phyloP scores from a whole-genome alignment of 1,284 basidiomycete species.

The Tilletia caries region DNA sequence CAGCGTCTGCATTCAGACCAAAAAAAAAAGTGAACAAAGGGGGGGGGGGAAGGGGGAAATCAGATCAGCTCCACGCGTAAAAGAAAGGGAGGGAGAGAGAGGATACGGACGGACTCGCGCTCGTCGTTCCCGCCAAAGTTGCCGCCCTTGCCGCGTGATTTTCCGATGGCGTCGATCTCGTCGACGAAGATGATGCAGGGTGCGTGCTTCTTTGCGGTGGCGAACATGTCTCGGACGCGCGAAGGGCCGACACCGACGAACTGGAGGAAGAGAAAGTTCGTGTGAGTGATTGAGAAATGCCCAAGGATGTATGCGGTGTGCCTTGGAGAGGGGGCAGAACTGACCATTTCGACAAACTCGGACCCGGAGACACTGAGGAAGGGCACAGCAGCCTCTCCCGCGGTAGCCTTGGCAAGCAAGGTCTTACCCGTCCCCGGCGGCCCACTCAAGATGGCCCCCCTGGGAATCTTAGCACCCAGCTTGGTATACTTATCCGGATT shows the following conservation, averaged over 20 bases:
- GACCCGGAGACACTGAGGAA: constrained; percentile 98
- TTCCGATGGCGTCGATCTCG: constrained; percentile 83
- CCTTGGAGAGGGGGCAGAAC: background rate
- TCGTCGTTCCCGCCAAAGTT: constrained; percentile 94
- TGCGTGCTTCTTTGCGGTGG: constrained; percentile 93
- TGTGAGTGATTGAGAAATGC: too few species aligned
- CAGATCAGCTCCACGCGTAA: too few species aligned
- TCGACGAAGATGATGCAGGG: constrained; percentile 78
- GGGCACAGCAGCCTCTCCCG: constrained; percentile 92
- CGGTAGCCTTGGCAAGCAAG: constrained; percentile 93
- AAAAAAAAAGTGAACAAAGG: background rate
- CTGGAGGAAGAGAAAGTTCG: background rate
- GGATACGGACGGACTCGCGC: constrained; percentile 66
- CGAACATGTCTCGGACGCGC: constrained; percentile 93
- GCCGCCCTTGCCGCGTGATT: constrained; percentile 83
- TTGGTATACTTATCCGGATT: constrained; percentile 91
- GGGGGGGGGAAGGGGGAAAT: background rate
- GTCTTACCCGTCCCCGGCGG: constrained; percentile 99
- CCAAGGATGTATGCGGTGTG: background rate
- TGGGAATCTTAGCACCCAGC: constrained; percentile 96
- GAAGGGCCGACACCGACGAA: constrained; percentile 99
- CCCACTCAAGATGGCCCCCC: constrained; percentile 94
- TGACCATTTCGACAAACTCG: constrained; percentile 92
- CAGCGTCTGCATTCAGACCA: constrained; percentile 62
- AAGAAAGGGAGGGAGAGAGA: too few species aligned